Conservation (phyloP, 2,329 filamentous ascomycete species). For the Ploettnerulaceae sp. region DNA sequence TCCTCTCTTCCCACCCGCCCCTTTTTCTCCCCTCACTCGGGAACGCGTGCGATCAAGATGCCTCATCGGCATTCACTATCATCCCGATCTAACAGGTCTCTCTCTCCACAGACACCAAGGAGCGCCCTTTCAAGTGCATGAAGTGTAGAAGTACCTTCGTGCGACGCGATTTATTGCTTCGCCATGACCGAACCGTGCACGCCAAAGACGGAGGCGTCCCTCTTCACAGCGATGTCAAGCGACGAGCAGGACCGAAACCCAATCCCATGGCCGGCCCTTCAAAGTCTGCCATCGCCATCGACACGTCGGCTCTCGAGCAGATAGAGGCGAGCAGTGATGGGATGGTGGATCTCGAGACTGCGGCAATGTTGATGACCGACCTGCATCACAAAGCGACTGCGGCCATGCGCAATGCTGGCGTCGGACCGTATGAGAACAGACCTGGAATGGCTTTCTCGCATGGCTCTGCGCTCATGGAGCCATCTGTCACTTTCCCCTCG, state of each 20-base stretch:
- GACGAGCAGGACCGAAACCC: conserved; percentile 67
- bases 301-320: conserved; percentile 83
- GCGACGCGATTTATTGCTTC: conserved; percentile 88
- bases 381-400: conserved; percentile 93
- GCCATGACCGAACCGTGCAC: conserved; percentile 97
- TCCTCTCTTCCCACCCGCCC: background rate
- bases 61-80: background rate
- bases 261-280: conserved; percentile 59
- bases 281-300: conserved; percentile 75
- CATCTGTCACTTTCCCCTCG: conserved; percentile 69
- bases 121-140: conserved; percentile 96
- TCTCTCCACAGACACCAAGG: conserved; percentile 76
- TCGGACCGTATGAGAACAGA: conserved; percentile 48
- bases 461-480: conserved; percentile 68
- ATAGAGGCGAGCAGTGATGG: conserved; percentile 87
- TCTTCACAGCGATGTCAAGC: conserved; percentile 90
- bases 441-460: conserved; percentile 68
- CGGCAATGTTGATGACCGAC: conserved; percentile 97
- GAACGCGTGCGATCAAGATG: too few relatives aligned
- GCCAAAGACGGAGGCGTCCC: conserved; percentile 95
- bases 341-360: conserved; percentile 93
- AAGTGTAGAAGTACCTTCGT: conserved; percentile 99
- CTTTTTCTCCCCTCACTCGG: background rate
- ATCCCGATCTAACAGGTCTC: conserved; percentile 17
- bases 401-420: conserved; percentile 55